Conservation (phyloP, 2,329 filamentous ascomycete genomes). For the Pseudocercospora eumusae region DNA sequence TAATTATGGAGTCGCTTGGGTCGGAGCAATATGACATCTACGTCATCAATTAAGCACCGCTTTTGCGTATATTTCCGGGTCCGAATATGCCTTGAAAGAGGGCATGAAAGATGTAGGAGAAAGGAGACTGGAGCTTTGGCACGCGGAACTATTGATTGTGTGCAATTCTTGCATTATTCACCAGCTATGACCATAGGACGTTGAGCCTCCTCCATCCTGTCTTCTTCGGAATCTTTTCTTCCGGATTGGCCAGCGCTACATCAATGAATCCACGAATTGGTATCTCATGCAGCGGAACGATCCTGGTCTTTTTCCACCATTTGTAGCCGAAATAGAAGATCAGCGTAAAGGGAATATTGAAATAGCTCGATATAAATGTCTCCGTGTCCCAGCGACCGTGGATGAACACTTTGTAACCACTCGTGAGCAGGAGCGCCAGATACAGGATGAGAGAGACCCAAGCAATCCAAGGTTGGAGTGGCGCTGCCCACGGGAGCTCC, state of each 20-base stretch:
- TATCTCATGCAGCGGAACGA: slow-evolving; percentile 32
- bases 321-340: slow-evolving; percentile 38
- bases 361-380: slow-evolving; percentile 36
- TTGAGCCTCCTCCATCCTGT: slow-evolving; percentile 34
- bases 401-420: slow-evolving; percentile 38
- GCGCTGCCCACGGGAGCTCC: slow-evolving; percentile 35
- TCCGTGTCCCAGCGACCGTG: slow-evolving; percentile 30
- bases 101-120: not conserved
- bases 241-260: slow-evolving; percentile 34
- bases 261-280: slow-evolving; percentile 36
- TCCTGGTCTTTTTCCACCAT: slow-evolving; percentile 31
- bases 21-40: not conserved
- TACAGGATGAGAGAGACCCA: slow-evolving; percentile 32
- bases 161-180: not conserved
- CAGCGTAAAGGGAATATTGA: slow-evolving; percentile 36
- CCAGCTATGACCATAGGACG: slow-evolving; percentile 32
- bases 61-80: not conserved
- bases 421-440: slow-evolving; percentile 33
- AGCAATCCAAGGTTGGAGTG: slow-evolving; percentile 36
- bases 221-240: slow-evolving; percentile 26
- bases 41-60: not conserved
- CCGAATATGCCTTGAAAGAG: not conserved
- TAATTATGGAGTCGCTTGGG: not conserved
- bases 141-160: not conserved
- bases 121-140: not conserved